Evolutionary conservation across 106 monocot species (phyloP).

Genomic region (Dendrobium catenatum): DNA sequence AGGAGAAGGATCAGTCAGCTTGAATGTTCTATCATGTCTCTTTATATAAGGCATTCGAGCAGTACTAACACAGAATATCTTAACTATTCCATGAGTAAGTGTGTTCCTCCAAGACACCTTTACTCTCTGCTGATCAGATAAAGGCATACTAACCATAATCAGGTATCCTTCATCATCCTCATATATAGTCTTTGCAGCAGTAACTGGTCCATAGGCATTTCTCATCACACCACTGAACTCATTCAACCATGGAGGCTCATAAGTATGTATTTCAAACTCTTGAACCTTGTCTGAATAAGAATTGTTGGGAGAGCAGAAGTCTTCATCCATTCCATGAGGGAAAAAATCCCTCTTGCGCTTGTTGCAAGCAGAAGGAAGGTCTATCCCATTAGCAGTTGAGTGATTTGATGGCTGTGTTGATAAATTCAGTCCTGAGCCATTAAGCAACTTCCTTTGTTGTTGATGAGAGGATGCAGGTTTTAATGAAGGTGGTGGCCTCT

Average conservation of each 20-base stretch:
- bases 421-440: constrained; percentile 42
- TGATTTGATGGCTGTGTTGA: constrained; percentile 33
- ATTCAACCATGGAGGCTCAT: constrained; percentile 35
- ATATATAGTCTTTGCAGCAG: constrained; percentile 38
- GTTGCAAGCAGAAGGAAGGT: constrained; percentile 34
- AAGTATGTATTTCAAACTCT: constrained; percentile 38
- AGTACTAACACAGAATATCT: constrained; percentile 26
- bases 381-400: constrained; percentile 29
- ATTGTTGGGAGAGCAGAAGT: constrained; percentile 29
- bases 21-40: constrained; percentile 35
- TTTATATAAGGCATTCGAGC: constrained; percentile 32
- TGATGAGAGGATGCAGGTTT: constrained; percentile 13
- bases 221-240: constrained; percentile 36
- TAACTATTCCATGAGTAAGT: constrained; percentile 34
- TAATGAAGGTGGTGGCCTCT: constrained; percentile 23
- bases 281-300: constrained; percentile 24
- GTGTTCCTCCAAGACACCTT: constrained; percentile 36
- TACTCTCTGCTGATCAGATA: constrained; percentile 29
- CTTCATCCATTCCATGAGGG: constrained; percentile 34
- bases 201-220: constrained; percentile 29
- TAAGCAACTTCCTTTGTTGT: constrained; percentile 32
- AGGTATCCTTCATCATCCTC: constrained; percentile 32
- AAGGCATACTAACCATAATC: constrained; percentile 33
- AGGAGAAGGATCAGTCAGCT: constrained; percentile 24
- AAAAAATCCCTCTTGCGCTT: constrained; percentile 46